Evolutionary conservation across 805 yeast species (phyloP).

Genomic region (Cyberlindnera bimundalis): DNA sequence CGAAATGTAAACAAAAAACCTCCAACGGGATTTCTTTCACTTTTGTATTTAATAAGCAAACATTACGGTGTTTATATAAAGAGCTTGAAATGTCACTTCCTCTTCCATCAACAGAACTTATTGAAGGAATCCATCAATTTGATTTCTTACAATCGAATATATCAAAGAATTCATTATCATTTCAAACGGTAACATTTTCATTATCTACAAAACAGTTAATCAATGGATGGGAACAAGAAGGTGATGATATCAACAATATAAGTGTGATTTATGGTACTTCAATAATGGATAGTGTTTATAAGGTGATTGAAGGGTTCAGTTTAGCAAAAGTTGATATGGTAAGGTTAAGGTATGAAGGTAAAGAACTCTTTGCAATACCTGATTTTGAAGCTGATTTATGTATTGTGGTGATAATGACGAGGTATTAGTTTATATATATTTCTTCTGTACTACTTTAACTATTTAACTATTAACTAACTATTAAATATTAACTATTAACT

Average conservation of each 20-base stretch:
- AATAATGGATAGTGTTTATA: background rate
- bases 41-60: too few relatives aligned
- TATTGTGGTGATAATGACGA: conserved; percentile 5
- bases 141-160: conserved; percentile 8
- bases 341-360: conserved; percentile 6
- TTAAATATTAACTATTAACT: too few relatives aligned
- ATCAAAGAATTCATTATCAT: background rate
- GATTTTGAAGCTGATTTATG: conserved; percentile 2
- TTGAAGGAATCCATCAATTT: conserved; percentile 10
- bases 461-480: background rate
- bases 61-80: too few relatives aligned
- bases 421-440: background rate
- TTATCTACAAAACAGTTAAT: conserved; percentile 6
- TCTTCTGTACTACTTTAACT: background rate
- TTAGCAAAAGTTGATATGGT: conserved; percentile 7
- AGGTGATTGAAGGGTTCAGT: conserved; percentile 4
- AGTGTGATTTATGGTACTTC: background rate
- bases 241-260: conserved; percentile 1
- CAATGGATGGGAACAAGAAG: conserved; percentile 13
- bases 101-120: conserved; percentile 10
- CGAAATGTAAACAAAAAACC: too few relatives aligned
- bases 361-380: conserved; percentile 10
- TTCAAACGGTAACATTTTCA: conserved; percentile 8
- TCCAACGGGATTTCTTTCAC: too few relatives aligned
- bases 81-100: too few relatives aligned